Base-by-base conservation (phyloP, 768 basidiomycete genomes). In the Suillus subluteus region DNA sequence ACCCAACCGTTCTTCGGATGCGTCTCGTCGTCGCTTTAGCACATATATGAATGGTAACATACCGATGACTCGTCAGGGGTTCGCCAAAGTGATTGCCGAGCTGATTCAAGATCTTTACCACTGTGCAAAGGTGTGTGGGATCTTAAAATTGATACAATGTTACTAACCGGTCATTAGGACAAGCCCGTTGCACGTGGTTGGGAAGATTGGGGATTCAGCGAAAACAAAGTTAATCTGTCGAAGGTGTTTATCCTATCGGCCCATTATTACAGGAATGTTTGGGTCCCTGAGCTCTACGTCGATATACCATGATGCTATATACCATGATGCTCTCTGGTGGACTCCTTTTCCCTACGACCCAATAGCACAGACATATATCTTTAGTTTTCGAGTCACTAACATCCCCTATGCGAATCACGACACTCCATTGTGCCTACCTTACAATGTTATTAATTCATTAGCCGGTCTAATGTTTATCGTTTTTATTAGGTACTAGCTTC, bases 201-300 rank as follows among this genome's bases (percentile, higher is more conserved):
- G 11, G 66, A 69, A 59, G 69, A 58, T 58, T 77, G 75, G 75
- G 67, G 67, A 5, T 15, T 62, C 8, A 65, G 67, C 15, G 18
- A 62, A 9, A 68, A 73, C 64, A 69, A 66, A 48, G 69, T 75
- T n/a, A 66, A 62, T 9, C 32, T 44, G 2, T 35, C 62, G 12
- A 73, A 74, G 15, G 41, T 77, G 9, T 67, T 68, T 13, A 48
- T 76, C 13, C 44, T 77, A 0, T 71, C 72, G 37, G 38, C 71
- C 3, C 76, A 76, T 64, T 73, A 75, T 58, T 77, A 77, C 58
- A 64, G 65, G n/a, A 70, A 68, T n/a, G 46, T 66, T 6, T 76
- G 75, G 75, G 56, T 76, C 4, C 75, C 75, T 38, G 75, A 76
- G 43, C 48, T 76, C 62, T 75, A 77, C 48, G 70, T 76, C 66